Conservation (phyloP, 148 eudicot genomes). For the Heliosperma pusillum region DNA sequence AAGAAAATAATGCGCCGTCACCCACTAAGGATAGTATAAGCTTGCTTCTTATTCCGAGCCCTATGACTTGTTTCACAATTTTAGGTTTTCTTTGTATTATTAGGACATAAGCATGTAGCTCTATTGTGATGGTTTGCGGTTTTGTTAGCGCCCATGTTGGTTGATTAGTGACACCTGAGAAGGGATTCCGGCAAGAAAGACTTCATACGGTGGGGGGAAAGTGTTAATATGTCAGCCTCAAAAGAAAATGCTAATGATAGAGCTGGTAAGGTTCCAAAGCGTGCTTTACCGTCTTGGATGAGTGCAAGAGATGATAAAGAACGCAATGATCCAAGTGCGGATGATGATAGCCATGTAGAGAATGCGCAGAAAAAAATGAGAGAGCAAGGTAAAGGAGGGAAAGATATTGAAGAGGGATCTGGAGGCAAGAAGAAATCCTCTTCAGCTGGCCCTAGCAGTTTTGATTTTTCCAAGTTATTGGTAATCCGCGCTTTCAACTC, state of each 20-base stretch:
- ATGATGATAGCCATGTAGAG: conserved; percentile 25
- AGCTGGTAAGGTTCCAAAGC: conserved; percentile 32
- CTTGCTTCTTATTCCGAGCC: not conserved
- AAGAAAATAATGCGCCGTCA: not conserved
- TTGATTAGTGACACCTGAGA: not conserved
- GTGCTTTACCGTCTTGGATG: conserved; percentile 93
- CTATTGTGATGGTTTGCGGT: not conserved
- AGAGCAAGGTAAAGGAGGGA: conserved; percentile 29
- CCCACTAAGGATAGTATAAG: not conserved
- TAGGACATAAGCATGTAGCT: not conserved
- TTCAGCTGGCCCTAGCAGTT: conserved; percentile 32
- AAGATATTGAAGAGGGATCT: conserved; percentile 22
- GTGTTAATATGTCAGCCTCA: conserved; percentile 39
- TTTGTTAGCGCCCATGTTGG: conserved; percentile 7
- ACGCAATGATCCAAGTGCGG: conserved; percentile 26
- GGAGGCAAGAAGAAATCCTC: conserved; percentile 24
- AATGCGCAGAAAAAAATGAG: conserved; percentile 25
- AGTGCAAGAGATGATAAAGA: conserved; percentile 48
- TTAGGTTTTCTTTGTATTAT: not conserved
- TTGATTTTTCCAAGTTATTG: conserved; percentile 61
- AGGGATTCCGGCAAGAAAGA: not conserved
- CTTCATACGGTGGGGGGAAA: not conserved
- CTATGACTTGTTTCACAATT: not conserved
- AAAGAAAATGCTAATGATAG: conserved; percentile 27
- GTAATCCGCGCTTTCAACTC: conserved; percentile 27